phyloP scores from a whole-genome alignment of 176 grass and related monocot genomes.

The Aegilops speltoides region DNA sequence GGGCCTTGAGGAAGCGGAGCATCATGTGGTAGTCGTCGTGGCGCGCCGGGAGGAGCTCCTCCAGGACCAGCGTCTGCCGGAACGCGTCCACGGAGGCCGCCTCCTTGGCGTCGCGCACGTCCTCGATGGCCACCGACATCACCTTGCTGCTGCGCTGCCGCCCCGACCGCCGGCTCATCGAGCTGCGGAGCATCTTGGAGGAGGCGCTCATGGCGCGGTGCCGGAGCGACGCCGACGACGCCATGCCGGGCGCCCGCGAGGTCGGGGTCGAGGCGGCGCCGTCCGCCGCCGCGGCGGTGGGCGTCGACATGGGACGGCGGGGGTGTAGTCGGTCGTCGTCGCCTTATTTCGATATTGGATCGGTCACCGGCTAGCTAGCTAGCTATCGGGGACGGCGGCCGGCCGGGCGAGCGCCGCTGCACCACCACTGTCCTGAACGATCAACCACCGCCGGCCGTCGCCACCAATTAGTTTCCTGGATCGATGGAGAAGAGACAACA shows the following conservation, averaged over 20 bases:
- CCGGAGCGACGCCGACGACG: conserved; percentile 48
- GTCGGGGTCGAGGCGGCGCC: conserved; percentile 24
- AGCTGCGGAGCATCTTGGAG: conserved; percentile 79
- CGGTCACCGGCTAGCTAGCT: background rate
- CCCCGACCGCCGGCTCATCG: conserved; percentile 52
- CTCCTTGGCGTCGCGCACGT: conserved; percentile 86
- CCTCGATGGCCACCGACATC: conserved; percentile 90
- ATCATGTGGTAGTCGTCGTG: conserved; percentile 99
- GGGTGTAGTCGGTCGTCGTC: conserved; percentile 1
- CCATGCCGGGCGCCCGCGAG: conserved; percentile 7
- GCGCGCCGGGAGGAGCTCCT: conserved; percentile 87
- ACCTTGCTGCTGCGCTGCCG: conserved; percentile 95
- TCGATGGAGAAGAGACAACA: background rate
- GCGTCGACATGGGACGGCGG: background rate
- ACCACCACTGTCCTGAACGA: background rate
- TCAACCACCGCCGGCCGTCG: too few relatives aligned
- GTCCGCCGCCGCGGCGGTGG: conserved; percentile 20
- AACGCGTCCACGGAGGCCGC: conserved; percentile 91
- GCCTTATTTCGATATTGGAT: background rate
- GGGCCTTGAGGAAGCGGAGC: conserved; percentile 77
- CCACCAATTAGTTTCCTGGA: background rate
- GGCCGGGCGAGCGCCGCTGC: background rate
- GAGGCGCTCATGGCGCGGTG: conserved; percentile 82
- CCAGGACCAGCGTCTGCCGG: conserved; percentile 85
- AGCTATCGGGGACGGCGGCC: background rate